phyloP scores from a whole-genome alignment of 2,329 filamentous ascomycete species.

The Neocatenulostroma microsporum region DNA sequence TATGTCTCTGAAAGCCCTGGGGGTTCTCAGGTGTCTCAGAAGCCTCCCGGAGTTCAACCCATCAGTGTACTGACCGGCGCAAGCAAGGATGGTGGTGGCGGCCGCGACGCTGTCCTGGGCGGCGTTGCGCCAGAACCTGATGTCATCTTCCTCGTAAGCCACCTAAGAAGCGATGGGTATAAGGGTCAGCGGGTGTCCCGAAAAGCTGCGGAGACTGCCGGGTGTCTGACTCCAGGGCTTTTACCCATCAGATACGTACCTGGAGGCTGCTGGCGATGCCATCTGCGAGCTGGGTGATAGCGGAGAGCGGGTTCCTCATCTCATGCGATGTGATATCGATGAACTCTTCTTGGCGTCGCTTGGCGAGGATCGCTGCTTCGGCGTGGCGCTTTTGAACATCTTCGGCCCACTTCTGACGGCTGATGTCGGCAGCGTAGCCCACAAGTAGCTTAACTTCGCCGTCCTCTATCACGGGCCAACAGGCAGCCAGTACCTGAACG shows the following conservation, averaged over 20 bases:
- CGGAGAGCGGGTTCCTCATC: constrained; percentile 35
- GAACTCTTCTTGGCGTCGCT: constrained; percentile 25
- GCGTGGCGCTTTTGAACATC: constrained; percentile 15
- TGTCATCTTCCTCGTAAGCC: too few species aligned
- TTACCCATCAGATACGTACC: too few species aligned
- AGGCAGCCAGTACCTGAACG: constrained; percentile 14
- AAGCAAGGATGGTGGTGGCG: constrained; percentile 25
- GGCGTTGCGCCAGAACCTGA: constrained; percentile 1
- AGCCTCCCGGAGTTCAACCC: too few species aligned
- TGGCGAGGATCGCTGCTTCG: constrained; percentile 15
- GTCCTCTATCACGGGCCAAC: constrained; percentile 14
- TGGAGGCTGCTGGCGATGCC: constrained; percentile 24
- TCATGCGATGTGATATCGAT: constrained; percentile 32
- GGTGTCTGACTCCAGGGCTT: too few species aligned
- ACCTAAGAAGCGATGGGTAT: too few species aligned
- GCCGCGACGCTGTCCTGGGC: constrained; percentile 16
- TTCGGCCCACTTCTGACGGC: constrained; percentile 25
- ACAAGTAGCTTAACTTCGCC: constrained; percentile 15
- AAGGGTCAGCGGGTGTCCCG: too few species aligned
- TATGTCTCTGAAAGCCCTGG: too few species aligned
- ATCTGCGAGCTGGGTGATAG: constrained; percentile 29
- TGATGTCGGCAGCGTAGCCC: constrained; percentile 22
- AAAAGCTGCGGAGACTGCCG: too few species aligned
- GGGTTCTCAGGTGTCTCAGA: too few species aligned
- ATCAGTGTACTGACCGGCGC: constrained; percentile 17